Percentiles rank a stretch among this genome's conserved stretches.
Conservation (phyloP, 768 basidiomycete genomes). For the Pholiota molesta region DNA sequence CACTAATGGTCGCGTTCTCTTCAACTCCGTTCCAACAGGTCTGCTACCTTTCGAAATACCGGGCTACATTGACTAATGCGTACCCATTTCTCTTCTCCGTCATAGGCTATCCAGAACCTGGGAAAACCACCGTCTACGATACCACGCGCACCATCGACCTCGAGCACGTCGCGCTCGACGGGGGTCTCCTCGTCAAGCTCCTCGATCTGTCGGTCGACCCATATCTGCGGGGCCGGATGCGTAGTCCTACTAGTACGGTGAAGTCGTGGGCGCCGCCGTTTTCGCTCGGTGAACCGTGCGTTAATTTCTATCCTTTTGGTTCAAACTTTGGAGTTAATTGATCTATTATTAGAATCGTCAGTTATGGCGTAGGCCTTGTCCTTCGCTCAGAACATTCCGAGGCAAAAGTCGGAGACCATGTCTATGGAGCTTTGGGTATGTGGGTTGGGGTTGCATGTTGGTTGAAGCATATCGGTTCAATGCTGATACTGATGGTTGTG, state of each 20-base stretch:
- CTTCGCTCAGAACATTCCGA: slow-evolving; percentile 41
- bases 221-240: slow-evolving; percentile 45
- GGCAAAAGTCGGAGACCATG: slow-evolving; percentile 40
- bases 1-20: slow-evolving; percentile 38
- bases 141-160: slow-evolving; percentile 49
- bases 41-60: not conserved
- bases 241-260: slow-evolving; percentile 22
- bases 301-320: too few species aligned
- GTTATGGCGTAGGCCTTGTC: slow-evolving; percentile 45
- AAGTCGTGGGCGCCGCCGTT: slow-evolving; percentile 34
- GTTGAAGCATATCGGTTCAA: not conserved
- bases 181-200: slow-evolving; percentile 52
- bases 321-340: too few species aligned
- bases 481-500: not conserved
- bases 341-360: slow-evolving; percentile 24
- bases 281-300: slow-evolving; percentile 39
- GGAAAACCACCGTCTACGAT: slow-evolving; percentile 51
- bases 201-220: slow-evolving; percentile 49
- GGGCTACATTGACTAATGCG: too few species aligned
- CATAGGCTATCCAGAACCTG: slow-evolving; percentile 44
- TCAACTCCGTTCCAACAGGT: slow-evolving; percentile 26
- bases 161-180: slow-evolving; percentile 45
- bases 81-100: too few species aligned
- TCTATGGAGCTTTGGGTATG: slow-evolving; percentile 38
- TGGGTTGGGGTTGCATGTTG: not conserved